Percentiles rank a stretch among this genome's conserved stretches.
Conservation (phyloP, 2,329 filamentous ascomycete genomes). For the Penicillium nordicum region DNA sequence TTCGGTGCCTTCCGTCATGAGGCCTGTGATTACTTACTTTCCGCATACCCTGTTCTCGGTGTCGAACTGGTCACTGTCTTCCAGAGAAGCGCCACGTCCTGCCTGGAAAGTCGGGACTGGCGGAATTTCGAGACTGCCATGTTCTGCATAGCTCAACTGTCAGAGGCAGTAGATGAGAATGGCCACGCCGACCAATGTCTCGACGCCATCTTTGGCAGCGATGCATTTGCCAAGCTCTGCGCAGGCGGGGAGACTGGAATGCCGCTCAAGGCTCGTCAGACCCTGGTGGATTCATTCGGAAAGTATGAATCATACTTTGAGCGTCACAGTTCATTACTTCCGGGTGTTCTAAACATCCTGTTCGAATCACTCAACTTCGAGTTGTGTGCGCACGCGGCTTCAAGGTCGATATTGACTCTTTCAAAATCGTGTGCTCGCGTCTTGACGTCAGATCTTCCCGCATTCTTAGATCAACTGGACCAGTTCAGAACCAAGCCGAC, state of each 20-base stretch:
- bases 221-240: conserved; percentile 35
- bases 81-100: conserved; percentile 35
- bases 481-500: conserved; percentile 38
- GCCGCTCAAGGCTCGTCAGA: conserved; percentile 39
- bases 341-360: conserved; percentile 43
- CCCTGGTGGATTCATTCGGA: conserved; percentile 43
- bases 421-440: conserved; percentile 44
- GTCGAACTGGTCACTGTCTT: conserved; percentile 42
- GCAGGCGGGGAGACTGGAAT: conserved; percentile 30
- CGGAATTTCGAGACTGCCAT: conserved; percentile 44
- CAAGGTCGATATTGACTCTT: conserved; percentile 43
- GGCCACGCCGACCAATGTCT: conserved; percentile 41
- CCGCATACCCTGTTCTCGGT: conserved; percentile 44
- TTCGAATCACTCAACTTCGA: conserved; percentile 44
- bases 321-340: conserved; percentile 40
- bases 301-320: conserved; percentile 46
- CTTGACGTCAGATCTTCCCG: conserved; percentile 41
- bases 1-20: conserved; percentile 46
- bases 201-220: conserved; percentile 41
- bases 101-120: conserved; percentile 39
- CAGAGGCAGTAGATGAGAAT: conserved; percentile 46
- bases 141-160: conserved; percentile 44
- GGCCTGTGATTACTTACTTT: conserved; percentile 45
- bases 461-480: conserved; percentile 43
- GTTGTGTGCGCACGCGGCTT: conserved; percentile 42